phyloP scores from a whole-genome alignment of 306 rosid genomes.

The Medicago ruthenica region DNA sequence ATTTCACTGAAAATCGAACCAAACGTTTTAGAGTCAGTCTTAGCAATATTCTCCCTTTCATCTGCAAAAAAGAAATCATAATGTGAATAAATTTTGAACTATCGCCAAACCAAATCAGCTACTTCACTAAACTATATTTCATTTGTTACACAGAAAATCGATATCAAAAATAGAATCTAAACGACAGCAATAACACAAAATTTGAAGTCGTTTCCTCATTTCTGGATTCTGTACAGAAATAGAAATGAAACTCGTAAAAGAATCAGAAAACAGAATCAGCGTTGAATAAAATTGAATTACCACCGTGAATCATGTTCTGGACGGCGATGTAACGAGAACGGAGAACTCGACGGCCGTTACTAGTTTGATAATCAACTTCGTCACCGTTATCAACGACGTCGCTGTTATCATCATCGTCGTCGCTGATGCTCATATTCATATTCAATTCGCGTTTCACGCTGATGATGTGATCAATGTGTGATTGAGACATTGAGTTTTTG shows the following conservation, averaged over 20 bases:
- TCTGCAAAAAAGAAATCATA: constrained; percentile 37
- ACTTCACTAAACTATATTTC: background rate
- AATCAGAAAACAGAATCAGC: background rate
- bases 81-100: background rate
- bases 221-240: background rate
- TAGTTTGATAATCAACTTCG: constrained; percentile 23
- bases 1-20: constrained; percentile 43
- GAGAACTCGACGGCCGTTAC: constrained; percentile 38
- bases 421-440: background rate
- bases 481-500: background rate
- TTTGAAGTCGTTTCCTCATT: background rate
- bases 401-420: background rate
- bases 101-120: background rate
- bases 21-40: constrained; percentile 42
- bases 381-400: background rate
- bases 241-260: background rate
- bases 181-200: constrained; percentile 2
- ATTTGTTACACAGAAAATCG: background rate
- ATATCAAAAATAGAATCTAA: background rate
- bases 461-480: background rate
- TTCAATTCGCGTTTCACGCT: constrained; percentile 37
- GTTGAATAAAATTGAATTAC: background rate
- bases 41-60: constrained; percentile 44
- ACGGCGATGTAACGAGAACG: constrained; percentile 48
- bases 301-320: constrained; percentile 42